Conservation (phyloP, 192 early-diverging fungal genomes). For the Fimicolochytrium jonesii region DNA sequence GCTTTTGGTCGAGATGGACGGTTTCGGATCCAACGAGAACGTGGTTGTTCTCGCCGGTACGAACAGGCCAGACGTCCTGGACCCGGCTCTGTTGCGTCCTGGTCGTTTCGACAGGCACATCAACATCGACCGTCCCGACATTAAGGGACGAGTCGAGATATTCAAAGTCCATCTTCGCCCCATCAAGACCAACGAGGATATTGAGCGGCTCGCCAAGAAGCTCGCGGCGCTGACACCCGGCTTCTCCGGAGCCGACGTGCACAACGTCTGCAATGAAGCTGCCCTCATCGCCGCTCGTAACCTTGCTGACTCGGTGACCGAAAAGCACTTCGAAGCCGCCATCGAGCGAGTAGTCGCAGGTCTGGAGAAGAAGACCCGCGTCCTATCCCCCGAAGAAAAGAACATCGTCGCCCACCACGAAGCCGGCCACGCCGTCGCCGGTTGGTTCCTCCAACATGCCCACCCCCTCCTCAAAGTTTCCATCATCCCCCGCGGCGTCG, state of each 20-base stretch:
- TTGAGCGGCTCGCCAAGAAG: constrained; percentile 73
- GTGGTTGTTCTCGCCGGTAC: constrained; percentile 97
- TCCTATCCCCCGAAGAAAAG: constrained; percentile 95
- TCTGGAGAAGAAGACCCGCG: constrained; percentile 94
- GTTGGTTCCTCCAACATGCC: constrained; percentile 95
- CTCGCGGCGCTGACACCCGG: constrained; percentile 95
- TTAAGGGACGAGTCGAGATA: constrained; percentile 91
- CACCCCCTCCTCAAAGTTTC: constrained; percentile 97
- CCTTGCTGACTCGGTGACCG: constrained; percentile 69
- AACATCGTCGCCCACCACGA: constrained; percentile 99
- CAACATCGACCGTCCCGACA: constrained; percentile 92
- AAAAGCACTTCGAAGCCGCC: constrained; percentile 92
- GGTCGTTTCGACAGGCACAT: constrained; percentile 99
- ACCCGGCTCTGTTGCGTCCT: constrained; percentile 92
- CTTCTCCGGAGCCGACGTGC: constrained; percentile 96
- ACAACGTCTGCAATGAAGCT: constrained; percentile 98
- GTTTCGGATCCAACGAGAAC: constrained; percentile 82
- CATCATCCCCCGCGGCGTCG: constrained; percentile 94
- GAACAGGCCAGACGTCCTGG: constrained; percentile 95
- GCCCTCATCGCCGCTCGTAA: constrained; percentile 93
- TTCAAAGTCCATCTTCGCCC: constrained; percentile 95
- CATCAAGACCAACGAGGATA: constrained; percentile 68
- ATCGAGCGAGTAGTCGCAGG: constrained; percentile 99
- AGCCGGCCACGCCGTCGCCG: constrained; percentile 97
- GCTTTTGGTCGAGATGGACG: constrained; percentile 98